phyloP scores from a whole-genome alignment of 2,329 filamentous ascomycete species.

The Hypoxylon sp. region DNA sequence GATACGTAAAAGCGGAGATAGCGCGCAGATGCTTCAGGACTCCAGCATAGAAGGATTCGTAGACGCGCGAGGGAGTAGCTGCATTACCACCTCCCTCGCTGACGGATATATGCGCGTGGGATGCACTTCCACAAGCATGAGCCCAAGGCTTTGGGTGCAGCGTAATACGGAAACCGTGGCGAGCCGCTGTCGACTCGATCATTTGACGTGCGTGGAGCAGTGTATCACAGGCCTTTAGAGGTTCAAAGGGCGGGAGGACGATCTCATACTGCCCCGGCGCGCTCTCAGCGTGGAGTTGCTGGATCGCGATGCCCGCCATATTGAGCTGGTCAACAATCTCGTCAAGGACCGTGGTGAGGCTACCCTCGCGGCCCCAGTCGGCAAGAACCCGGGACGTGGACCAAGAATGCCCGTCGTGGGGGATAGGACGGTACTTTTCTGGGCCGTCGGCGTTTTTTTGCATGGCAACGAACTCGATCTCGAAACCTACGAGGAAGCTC shows the following conservation, averaged over 20 bases:
- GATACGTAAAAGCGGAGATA: not conserved
- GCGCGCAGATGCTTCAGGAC: not conserved
- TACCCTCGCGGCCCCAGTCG: not conserved
- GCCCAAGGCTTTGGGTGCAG: not conserved
- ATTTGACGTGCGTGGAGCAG: not conserved
- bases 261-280: not conserved
- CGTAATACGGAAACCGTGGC: not conserved
- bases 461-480: not conserved
- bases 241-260: not conserved
- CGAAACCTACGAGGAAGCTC: not conserved
- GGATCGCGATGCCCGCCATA: not conserved
- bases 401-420: not conserved
- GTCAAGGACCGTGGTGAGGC: not conserved
- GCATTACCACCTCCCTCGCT: not conserved
- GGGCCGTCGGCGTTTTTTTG: not conserved
- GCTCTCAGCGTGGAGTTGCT: slow-evolving; percentile 1
- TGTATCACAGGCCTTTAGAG: not conserved
- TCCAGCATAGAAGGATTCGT: not conserved
- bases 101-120: not conserved
- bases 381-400: not conserved
- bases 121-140: not conserved
- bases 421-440: not conserved
- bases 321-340: not conserved
- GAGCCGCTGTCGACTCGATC: not conserved
- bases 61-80: not conserved